phyloP scores from a whole-genome alignment of 805 yeast genomes.

The Schwanniomyces pseudopolymorphus region DNA sequence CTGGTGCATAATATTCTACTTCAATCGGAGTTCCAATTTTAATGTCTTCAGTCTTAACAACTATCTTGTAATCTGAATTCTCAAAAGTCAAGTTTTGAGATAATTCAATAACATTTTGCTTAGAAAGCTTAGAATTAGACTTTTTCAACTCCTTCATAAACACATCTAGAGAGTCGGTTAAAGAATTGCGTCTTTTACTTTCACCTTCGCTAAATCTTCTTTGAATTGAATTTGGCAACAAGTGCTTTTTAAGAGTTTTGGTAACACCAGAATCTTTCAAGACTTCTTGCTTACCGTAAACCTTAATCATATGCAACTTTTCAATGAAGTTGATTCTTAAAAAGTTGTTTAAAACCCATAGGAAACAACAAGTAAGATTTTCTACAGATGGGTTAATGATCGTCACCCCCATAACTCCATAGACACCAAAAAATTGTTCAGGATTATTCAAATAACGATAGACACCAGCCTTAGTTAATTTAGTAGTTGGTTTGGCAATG shows the following conservation, averaged over 20 bases:
- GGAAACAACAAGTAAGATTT: conserved; percentile 48
- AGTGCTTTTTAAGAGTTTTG: conserved; percentile 42
- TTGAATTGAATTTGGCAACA: conserved; percentile 38
- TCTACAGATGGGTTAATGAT: conserved; percentile 55
- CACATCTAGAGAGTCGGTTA: conserved; percentile 46
- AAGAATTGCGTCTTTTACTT: conserved; percentile 32
- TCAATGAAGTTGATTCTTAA: conserved; percentile 72
- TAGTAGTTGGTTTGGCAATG: conserved; percentile 51
- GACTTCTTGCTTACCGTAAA: conserved; percentile 67
- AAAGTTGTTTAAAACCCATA: conserved; percentile 67
- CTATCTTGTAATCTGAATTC: conserved; percentile 32
- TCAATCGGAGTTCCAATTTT: conserved; percentile 53
- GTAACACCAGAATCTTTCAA: conserved; percentile 53
- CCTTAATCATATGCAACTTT: conserved; percentile 71
- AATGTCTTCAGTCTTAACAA: conserved; percentile 11
- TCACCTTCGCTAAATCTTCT: conserved; percentile 24
- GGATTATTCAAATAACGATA: conserved; percentile 82
- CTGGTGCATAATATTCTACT: conserved; percentile 57
- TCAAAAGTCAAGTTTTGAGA: conserved; percentile 40
- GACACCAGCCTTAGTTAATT: conserved; percentile 73
- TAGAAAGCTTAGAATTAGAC: conserved; percentile 31
- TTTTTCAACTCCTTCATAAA: conserved; percentile 41
- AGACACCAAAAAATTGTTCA: conserved; percentile 72
- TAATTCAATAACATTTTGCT: conserved; percentile 36
- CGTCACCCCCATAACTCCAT: conserved; percentile 78